Percentiles rank a stretch among this genome's conserved stretches.
These are phyloP conservation scores for Teratosphaeria epicoccoides DNA, from an alignment of 2,329 filamentous ascomycete genomes.

Conservation along the genomic window DNA sequence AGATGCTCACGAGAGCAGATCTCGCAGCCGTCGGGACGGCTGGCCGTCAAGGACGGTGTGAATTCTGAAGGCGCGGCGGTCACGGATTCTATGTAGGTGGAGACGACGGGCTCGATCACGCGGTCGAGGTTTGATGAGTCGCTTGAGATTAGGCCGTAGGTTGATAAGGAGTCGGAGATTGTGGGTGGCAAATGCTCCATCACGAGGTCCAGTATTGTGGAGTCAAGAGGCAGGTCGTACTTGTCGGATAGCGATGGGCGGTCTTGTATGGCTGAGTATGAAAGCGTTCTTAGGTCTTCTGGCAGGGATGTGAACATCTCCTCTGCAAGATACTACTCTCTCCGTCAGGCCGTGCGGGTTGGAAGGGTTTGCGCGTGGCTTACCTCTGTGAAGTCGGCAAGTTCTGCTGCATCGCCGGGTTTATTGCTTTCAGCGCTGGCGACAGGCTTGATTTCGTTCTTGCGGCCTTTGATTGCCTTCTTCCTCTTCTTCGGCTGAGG, in stretches of 20 bases:
- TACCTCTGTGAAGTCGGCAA: slow-evolving; percentile 69
- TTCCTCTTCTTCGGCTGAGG: slow-evolving; percentile 37
- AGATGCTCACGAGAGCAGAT: slow-evolving; percentile 67
- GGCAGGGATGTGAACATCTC: slow-evolving; percentile 61
- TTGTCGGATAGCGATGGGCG: slow-evolving; percentile 39
- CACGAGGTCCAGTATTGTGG: slow-evolving; percentile 31
- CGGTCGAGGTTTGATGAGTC: slow-evolving; percentile 34
- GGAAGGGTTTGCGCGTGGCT: neutral
- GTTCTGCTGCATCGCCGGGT: slow-evolving; percentile 48
- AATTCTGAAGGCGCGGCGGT: slow-evolving; percentile 56
- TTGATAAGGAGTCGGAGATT: slow-evolving; percentile 54
- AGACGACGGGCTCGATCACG: slow-evolving; percentile 55
- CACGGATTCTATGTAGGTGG: slow-evolving; percentile 48
- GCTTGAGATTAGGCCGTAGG: slow-evolving; percentile 52
- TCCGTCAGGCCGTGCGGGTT: neutral
- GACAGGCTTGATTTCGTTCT: slow-evolving; percentile 29
- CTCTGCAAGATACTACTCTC: slow-evolving; percentile 52
- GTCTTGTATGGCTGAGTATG: slow-evolving; percentile 47
- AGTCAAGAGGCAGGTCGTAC: slow-evolving; percentile 43
- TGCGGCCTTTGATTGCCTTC: slow-evolving; percentile 30
- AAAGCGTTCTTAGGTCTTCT: slow-evolving; percentile 47
- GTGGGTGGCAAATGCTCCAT: slow-evolving; percentile 47
- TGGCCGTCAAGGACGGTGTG: slow-evolving; percentile 31
- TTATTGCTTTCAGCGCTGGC: slow-evolving; percentile 1
- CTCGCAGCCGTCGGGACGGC: slow-evolving; percentile 54